Evolutionary conservation across 2,329 filamentous ascomycete species (phyloP).

Genomic region (Metarhizium brunneum): DNA sequence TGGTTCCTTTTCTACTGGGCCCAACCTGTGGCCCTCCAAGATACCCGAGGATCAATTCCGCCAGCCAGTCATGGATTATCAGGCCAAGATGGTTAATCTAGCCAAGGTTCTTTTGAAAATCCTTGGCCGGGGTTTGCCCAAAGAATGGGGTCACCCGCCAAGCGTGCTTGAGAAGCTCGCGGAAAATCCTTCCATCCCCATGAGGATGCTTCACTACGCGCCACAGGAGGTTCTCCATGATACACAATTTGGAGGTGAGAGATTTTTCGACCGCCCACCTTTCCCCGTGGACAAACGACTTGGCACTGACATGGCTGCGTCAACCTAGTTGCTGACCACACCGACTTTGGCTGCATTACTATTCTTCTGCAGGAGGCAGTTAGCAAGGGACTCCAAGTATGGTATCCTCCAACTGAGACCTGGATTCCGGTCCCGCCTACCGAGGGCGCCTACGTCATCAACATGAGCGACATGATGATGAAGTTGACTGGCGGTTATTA

Average conservation of each 20-base stretch:
- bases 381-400: slow-evolving; percentile 18
- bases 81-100: not conserved
- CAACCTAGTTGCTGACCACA: slow-evolving; percentile 17
- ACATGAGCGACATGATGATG: slow-evolving; percentile 27
- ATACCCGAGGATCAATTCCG: not conserved
- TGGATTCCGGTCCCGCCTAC: slow-evolving; percentile 21
- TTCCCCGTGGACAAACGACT: not conserved
- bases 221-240: slow-evolving; percentile 12
- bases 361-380: slow-evolving; percentile 19
- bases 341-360: slow-evolving; percentile 19
- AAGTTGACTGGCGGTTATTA: slow-evolving; percentile 21
- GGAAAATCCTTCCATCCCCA: slow-evolving; percentile 1
- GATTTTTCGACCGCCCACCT: too few relatives aligned
- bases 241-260: slow-evolving; percentile 15
- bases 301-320: too few relatives aligned
- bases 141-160: not conserved
- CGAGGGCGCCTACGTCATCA: slow-evolving; percentile 23
- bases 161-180: not conserved
- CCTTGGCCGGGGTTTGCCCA: not conserved
- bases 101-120: not conserved
- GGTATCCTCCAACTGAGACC: slow-evolving; percentile 15
- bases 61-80: not conserved
- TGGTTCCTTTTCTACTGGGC: slow-evolving; percentile 2
- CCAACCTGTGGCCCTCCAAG: slow-evolving; percentile 1
- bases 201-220: slow-evolving; percentile 18